Evolutionary conservation across 768 basidiomycete species (phyloP).

Genomic region (Neoboletus subvelutipes): DNA sequence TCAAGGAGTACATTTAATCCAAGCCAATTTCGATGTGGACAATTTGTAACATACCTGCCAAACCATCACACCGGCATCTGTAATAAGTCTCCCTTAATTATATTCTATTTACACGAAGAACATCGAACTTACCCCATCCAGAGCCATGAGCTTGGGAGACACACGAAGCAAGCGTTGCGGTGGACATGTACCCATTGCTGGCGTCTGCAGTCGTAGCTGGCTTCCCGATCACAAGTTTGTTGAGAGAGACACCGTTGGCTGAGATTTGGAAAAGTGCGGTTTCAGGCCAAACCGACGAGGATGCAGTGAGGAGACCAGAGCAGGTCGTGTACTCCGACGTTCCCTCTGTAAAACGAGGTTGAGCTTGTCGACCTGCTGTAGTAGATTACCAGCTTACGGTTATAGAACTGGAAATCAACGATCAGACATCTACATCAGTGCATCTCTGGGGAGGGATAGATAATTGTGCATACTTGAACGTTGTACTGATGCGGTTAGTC

Average conservation of each 20-base stretch:
- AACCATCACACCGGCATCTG: conserved; percentile 39
- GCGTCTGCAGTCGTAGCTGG: conserved; percentile 52
- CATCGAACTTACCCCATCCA: conserved; percentile 14
- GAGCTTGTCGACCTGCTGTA: neutral
- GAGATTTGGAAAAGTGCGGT: conserved; percentile 48
- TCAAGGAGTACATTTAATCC: neutral
- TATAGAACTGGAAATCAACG: conserved; percentile 16
- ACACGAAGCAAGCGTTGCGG: conserved; percentile 56
- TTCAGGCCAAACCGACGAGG: conserved; percentile 40
- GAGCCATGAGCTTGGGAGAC: conserved; percentile 46
- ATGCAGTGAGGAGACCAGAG: conserved; percentile 36
- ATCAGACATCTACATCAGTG: neutral
- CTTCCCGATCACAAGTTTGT: conserved; percentile 78
- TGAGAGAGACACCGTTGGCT: conserved; percentile 52
- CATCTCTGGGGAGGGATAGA: neutral
- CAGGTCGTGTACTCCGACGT: conserved; percentile 38
- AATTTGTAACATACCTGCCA: conserved; percentile 33
- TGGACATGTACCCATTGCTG: conserved; percentile 54
- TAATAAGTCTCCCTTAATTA: conserved; percentile 8
- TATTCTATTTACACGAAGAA: neutral
- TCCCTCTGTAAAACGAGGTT: conserved; percentile 31
- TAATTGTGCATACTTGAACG: conserved; percentile 31
- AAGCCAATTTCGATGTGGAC: neutral
- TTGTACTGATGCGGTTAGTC: conserved; percentile 37
- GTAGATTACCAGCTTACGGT: conserved; percentile 12